These are phyloP conservation scores for Cyathus striatus DNA, from an alignment of 768 basidiomycete genomes.

Conservation along the genomic window DNA sequence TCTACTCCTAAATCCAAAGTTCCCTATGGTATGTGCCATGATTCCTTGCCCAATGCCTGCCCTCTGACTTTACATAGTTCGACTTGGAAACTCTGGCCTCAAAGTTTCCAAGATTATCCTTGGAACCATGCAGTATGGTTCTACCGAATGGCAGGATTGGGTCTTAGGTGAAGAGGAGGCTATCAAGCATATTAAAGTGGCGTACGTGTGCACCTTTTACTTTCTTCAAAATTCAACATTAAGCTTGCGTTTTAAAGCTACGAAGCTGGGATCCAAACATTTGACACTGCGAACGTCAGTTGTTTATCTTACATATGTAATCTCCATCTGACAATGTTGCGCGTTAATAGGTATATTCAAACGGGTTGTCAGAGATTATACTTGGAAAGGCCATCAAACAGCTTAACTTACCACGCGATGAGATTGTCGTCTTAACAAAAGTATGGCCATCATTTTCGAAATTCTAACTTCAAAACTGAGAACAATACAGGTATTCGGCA, in stretches of 20 bases:
- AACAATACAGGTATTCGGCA: conserved; percentile 29
- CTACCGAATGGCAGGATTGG: conserved; percentile 46
- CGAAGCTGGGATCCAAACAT: conserved; percentile 59
- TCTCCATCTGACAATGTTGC: background rate
- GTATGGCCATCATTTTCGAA: conserved; percentile 18
- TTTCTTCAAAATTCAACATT: background rate
- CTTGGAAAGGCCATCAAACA: conserved; percentile 71
- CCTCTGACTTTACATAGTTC: conserved; percentile 29
- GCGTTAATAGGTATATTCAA: conserved; percentile 48
- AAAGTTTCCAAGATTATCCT: conserved; percentile 37
- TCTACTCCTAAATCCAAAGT: background rate
- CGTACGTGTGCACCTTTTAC: background rate
- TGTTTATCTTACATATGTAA: background rate
- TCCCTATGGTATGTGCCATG: background rate
- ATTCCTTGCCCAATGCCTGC: too few relatives aligned
- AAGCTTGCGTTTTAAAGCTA: conserved; percentile 28
- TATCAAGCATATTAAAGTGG: conserved; percentile 45
- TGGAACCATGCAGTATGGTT: conserved; percentile 59
- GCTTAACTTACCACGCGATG: conserved; percentile 62
- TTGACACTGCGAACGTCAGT: conserved; percentile 49
- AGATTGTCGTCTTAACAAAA: conserved; percentile 79
- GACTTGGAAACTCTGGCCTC: conserved; percentile 39
- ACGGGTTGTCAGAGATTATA: conserved; percentile 60
- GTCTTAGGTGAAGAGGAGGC: conserved; percentile 42
- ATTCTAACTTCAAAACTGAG: background rate